A percentile compares a stretch with the other conserved stretches of the same genome.
These are phyloP conservation scores for Luvunga scandens DNA, from an alignment of 345 rosid species.

Conservation along the genomic window DNA sequence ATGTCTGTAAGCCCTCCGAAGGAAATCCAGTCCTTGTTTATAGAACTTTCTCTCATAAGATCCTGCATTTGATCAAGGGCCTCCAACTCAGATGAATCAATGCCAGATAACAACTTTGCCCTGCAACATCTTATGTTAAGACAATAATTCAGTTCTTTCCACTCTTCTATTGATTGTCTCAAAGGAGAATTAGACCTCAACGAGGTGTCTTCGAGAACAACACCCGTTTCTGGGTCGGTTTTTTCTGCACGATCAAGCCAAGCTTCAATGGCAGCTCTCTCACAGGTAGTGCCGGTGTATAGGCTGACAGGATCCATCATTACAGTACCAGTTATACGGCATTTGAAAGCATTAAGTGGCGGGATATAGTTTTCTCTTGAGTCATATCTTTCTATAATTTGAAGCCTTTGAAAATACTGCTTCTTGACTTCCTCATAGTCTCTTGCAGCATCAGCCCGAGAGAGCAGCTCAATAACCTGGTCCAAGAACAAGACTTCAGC, in stretches of 20 bases:
- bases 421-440: conserved; percentile 49
- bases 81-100: conserved; percentile 35
- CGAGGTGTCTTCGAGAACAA: conserved; percentile 49
- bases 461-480: conserved; percentile 71
- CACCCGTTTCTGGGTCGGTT: conserved; percentile 60
- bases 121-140: conserved; percentile 54
- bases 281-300: conserved; percentile 72
- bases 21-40: conserved; percentile 67
- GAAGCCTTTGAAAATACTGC: conserved; percentile 49
- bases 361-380: conserved; percentile 43
- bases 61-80: conserved; percentile 56
- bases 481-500: conserved; percentile 63
- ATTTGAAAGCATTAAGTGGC: conserved; percentile 52
- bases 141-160: conserved; percentile 72
- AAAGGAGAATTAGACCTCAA: conserved; percentile 59
- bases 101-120: conserved; percentile 42
- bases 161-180: conserved; percentile 66
- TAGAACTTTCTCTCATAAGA: conserved; percentile 53
- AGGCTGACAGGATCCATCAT: conserved; percentile 77
- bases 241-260: conserved; percentile 44
- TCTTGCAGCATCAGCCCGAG: conserved; percentile 70
- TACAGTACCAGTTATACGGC: conserved; percentile 39
- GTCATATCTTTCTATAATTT: conserved; percentile 46
- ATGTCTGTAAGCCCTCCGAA: conserved; percentile 56
- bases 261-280: conserved; percentile 57